phyloP scores from a whole-genome alignment of 345 rosid genomes.

The Syzygium oleosum region DNA sequence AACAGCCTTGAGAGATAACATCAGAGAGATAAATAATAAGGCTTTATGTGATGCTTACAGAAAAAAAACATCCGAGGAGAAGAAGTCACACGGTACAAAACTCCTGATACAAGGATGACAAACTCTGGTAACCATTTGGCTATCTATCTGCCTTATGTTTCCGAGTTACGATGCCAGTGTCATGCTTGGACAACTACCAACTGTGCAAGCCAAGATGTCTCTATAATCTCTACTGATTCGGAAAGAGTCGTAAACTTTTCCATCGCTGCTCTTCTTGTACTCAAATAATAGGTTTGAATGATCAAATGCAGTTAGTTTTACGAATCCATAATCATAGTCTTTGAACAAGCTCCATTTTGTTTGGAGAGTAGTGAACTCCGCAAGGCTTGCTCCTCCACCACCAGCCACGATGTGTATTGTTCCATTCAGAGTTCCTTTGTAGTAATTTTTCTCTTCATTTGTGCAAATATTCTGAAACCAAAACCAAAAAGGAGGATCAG shows the following conservation, averaged over 20 bases:
- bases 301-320: conserved; percentile 64
- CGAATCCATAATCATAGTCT: conserved; percentile 74
- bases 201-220: conserved; percentile 73
- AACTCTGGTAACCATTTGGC: not conserved
- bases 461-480: conserved; percentile 54
- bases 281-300: conserved; percentile 71
- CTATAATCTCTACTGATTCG: conserved; percentile 76
- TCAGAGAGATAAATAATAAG: not conserved
- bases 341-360: conserved; percentile 72
- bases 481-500: not conserved
- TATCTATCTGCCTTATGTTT: not conserved
- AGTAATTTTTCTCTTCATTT: conserved; percentile 38
- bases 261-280: conserved; percentile 82
- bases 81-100: not conserved
- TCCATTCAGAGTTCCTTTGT: conserved; percentile 59
- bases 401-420: conserved; percentile 85
- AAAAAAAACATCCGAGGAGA: not conserved
- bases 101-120: not conserved
- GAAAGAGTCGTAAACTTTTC: conserved; percentile 71
- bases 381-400: conserved; percentile 71
- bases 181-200: conserved; percentile 61
- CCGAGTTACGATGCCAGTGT: conserved; percentile 38
- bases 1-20: not conserved
- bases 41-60: not conserved
- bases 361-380: conserved; percentile 29